Evolutionary conservation across 768 basidiomycete genomes (phyloP).

Genomic region (Leccinum olivaceopallidum): DNA sequence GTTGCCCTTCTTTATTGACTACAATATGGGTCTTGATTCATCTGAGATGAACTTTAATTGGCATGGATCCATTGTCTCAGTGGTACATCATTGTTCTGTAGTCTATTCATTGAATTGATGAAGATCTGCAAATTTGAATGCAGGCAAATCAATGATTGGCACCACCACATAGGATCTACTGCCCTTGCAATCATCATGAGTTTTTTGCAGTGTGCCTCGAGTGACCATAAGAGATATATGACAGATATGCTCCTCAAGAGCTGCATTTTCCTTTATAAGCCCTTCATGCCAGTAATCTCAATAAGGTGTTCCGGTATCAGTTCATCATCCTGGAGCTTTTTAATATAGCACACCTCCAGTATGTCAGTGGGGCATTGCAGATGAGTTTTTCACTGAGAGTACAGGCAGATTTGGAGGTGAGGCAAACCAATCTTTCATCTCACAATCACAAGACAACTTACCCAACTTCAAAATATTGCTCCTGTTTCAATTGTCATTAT

Average conservation of each 20-base stretch:
- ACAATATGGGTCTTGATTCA: neutral
- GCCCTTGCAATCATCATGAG: conserved; percentile 3
- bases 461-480: too few species aligned
- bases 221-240: neutral
- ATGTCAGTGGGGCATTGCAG: neutral
- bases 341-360: conserved; percentile 1
- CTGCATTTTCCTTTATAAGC: neutral
- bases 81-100: neutral
- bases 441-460: too few species aligned
- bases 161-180: conserved; percentile 2
- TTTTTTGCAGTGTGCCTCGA: neutral
- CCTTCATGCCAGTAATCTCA: neutral
- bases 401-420: too few species aligned
- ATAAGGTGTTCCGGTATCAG: neutral
- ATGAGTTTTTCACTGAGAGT: too few species aligned
- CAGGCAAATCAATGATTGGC: conserved; percentile 13
- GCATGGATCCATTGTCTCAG: neutral
- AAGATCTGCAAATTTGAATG: neutral
- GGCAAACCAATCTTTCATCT: too few species aligned
- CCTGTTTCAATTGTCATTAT: too few species aligned
- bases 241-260: conserved; percentile 1
- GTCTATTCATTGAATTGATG: neutral
- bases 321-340: neutral
- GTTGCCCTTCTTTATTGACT: neutral
- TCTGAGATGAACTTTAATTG: neutral